Base-by-base conservation (phyloP, 306 rosid genomes). In the Vigna angularis region DNA sequence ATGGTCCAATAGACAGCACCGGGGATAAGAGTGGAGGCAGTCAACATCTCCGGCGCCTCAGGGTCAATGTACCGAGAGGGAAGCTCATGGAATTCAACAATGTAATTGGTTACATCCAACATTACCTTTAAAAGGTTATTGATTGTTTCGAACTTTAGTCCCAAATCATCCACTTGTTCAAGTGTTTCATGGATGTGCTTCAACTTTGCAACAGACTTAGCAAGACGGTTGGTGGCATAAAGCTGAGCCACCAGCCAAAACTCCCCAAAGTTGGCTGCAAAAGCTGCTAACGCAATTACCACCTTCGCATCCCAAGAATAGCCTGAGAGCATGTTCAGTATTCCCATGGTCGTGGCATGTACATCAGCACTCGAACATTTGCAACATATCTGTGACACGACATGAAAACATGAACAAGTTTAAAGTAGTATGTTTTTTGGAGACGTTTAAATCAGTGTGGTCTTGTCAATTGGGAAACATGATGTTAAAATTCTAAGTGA, bases 271-370 rank as follows among this genome's bases (percentile, higher is more conserved):
- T 83, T 90, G 30, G 87, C 72, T 13, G 91, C 85, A 49, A 90
- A 91, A 73, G 93, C 82, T 36, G 86, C 91, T 32, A 91, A 71
- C 8, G 90, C 87, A 73, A 90, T 85, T 53, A 84, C 93, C 72
- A 72, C 85, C 79, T 91, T 91, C 2, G 90, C 87, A 81, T 90
- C 91, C 97, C 97, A 91, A 53, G 91, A 59, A 74, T 88, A 87
- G 81, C 88, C 68, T 50, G 86, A 80, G 18, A 88, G 80, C 66
- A 74, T 71, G 12, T 74, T 58, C 14, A 90, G 56, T 66, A 91
- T 82, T 61, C 72, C 88, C 84, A 91, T 87, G 40, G 90, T 77
- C 51, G 87, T 90, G 13, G 77, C 81, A 78, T 91, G 91, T 5
- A 83, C 86, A 58, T 91, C 92, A 5, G 87, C 87, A 52, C 58